Base-by-base conservation (phyloP, 805 yeast species). In the Starmerella lactis-condensi region DNA sequence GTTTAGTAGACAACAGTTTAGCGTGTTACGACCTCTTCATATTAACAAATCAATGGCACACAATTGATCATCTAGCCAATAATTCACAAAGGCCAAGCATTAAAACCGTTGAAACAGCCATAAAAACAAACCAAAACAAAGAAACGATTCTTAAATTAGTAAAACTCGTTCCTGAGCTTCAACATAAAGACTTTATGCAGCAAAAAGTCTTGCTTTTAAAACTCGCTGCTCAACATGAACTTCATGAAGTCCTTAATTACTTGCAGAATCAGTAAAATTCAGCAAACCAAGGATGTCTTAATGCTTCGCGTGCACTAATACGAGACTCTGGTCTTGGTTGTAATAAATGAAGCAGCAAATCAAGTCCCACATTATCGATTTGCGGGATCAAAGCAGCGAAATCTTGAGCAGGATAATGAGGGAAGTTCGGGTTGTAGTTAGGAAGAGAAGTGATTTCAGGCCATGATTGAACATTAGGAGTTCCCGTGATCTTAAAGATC, bases 401-500 rank as follows among this genome's bases (percentile, higher is more conserved):
- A 53, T 85, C 94, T 54, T 85, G 94, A 9, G 93, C 82, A 29
- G 78, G 72, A 58, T 75, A 85, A 22, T 78, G 65, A 39, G 76
- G 82, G 67, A 83, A 82, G 47, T 75, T 76, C 32, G 71, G 64
- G 54, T 77, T 71, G 56, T 74, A 89, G 53, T 89, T 85, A 23
- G 96, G 91, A 29, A 46, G 33, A n/a, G 36, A 21, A 10, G 91
- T 73, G 26, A 89, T 75, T n/a, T 92, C 94, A 1, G 98, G 95
- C 98, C 98, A 89, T 17, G 92, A 74, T 38, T 75, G 62, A 54
- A 89, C 98, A 48, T 75, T 79, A 24, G 98, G 98, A 2, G 98
- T 89, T 15, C 98, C 98, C 76, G 89, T 72, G 17, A 83, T 62
- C 51, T 91, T 70, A 60, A 89, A 89, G 31, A 89, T 89, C 51